These are phyloP conservation scores for Mycena latifolia DNA, from an alignment of 768 basidiomycete species.

Conservation along the genomic window DNA sequence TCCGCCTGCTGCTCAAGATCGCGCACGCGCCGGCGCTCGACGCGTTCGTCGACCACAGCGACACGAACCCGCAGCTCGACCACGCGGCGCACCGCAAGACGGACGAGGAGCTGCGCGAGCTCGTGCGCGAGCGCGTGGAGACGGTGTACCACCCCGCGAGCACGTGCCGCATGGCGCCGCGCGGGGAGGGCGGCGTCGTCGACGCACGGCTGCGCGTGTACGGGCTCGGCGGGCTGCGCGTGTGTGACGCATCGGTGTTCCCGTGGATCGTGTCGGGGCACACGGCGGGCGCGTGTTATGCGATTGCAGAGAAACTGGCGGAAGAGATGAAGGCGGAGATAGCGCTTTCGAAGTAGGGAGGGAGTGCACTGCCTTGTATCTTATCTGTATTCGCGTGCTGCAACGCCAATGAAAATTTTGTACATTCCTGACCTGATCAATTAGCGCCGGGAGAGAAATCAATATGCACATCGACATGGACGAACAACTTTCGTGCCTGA, in stretches of 20 bases:
- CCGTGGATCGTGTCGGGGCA: constrained; percentile 62
- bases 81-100: constrained; percentile 51
- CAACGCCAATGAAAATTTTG: too few species aligned
- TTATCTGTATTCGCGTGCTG: too few species aligned
- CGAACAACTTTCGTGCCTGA: too few species aligned
- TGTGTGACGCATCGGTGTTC: constrained; percentile 64
- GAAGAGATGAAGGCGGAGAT: constrained; percentile 47
- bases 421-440: too few species aligned
- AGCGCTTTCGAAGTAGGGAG: constrained; percentile 7
- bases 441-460: too few species aligned
- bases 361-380: too few species aligned
- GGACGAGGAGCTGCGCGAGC: constrained; percentile 55
- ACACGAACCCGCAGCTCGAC: constrained; percentile 52
- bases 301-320: constrained; percentile 50
- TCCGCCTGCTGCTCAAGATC: constrained; percentile 53
- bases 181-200: constrained; percentile 48
- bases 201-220: constrained; percentile 41
- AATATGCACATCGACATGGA: too few species aligned
- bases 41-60: constrained; percentile 49
- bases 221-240: constrained; percentile 55
- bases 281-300: constrained; percentile 53
- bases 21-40: constrained; percentile 55
- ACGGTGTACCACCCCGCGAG: constrained; percentile 64
- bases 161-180: constrained; percentile 61
- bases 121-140: constrained; percentile 56